Evolutionary conservation across 371 early-diverging fungal species (phyloP).

Genomic region (Actinomortierella wolfii): DNA sequence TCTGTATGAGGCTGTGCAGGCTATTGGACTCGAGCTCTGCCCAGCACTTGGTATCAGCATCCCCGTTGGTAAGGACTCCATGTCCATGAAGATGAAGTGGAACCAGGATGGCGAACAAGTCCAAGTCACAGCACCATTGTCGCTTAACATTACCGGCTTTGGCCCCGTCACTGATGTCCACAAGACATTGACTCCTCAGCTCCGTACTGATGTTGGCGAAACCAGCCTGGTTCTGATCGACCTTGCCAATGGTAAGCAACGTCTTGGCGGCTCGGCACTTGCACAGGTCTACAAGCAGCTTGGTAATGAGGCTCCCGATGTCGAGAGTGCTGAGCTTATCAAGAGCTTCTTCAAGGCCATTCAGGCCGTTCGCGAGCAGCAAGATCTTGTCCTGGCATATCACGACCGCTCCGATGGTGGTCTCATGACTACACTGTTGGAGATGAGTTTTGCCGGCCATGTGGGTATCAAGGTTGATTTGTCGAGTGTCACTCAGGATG

Average conservation of each 20-base stretch:
- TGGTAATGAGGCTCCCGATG: slow-evolving; percentile 86
- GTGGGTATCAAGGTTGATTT: slow-evolving; percentile 77
- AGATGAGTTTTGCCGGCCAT: slow-evolving; percentile 96
- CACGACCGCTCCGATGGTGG: slow-evolving; percentile 98
- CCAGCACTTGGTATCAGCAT: slow-evolving; percentile 90
- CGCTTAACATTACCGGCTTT: slow-evolving; percentile 92
- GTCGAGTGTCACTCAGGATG: slow-evolving; percentile 57
- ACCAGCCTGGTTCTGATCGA: slow-evolving; percentile 83
- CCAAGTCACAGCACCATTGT: slow-evolving; percentile 86
- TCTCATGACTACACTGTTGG: slow-evolving; percentile 83
- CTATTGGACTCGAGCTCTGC: slow-evolving; percentile 93
- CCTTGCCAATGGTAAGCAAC: slow-evolving; percentile 80
- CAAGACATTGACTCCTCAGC: slow-evolving; percentile 87
- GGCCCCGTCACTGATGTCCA: slow-evolving; percentile 84
- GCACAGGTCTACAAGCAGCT: slow-evolving; percentile 92
- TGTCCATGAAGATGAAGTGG: slow-evolving; percentile 98
- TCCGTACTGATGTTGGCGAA: slow-evolving; percentile 54
- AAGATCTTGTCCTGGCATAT: slow-evolving; percentile 82
- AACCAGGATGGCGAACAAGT: slow-evolving; percentile 52
- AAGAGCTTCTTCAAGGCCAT: slow-evolving; percentile 82
- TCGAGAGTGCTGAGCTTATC: slow-evolving; percentile 73
- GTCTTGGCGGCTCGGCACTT: slow-evolving; percentile 91
- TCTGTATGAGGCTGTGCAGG: slow-evolving; percentile 91
- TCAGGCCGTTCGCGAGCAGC: slow-evolving; percentile 57
- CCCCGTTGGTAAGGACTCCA: slow-evolving; percentile 98